Conservation (phyloP, 2,329 filamentous ascomycete genomes). For the Calonectria henricotiae region DNA sequence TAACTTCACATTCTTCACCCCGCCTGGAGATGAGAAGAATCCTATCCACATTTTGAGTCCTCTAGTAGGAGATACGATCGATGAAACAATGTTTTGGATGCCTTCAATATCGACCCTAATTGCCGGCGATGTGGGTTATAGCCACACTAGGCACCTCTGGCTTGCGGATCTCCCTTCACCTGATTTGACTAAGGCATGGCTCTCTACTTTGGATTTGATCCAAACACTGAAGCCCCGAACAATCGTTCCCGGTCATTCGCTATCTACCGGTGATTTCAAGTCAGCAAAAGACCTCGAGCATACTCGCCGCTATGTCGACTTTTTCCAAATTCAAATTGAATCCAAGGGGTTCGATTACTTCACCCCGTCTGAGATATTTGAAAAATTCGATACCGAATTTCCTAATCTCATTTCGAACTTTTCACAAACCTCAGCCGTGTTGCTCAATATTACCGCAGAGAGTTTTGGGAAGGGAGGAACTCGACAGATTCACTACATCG, state of each 20-base stretch:
- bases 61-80: conserved; percentile 37
- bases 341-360: conserved; percentile 31
- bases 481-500: conserved; percentile 30
- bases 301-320: conserved; percentile 32
- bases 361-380: conserved; percentile 30
- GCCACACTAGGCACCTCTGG: conserved; percentile 36
- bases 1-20: conserved; percentile 39
- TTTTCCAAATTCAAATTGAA: conserved; percentile 33
- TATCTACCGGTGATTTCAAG: conserved; percentile 11
- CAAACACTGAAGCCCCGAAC: conserved; percentile 22
- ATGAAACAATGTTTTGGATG: conserved; percentile 41
- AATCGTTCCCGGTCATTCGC: conserved; percentile 34
- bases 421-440: conserved; percentile 14
- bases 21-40: conserved; percentile 34
- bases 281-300: conserved; percentile 12
- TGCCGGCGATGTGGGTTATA: conserved; percentile 38
- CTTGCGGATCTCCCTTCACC: conserved; percentile 35
- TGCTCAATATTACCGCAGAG: conserved; percentile 35
- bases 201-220: conserved; percentile 33
- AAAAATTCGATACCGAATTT: conserved; percentile 23
- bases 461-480: conserved; percentile 29
- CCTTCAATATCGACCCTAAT: conserved; percentile 37
- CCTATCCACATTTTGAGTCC: conserved; percentile 37
- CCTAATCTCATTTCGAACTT: conserved; percentile 21
- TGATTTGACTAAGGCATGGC: conserved; percentile 32